These are phyloP conservation scores for Anethum foeniculum DNA, from an alignment of 140 eudicot species.

Conservation along the genomic window DNA sequence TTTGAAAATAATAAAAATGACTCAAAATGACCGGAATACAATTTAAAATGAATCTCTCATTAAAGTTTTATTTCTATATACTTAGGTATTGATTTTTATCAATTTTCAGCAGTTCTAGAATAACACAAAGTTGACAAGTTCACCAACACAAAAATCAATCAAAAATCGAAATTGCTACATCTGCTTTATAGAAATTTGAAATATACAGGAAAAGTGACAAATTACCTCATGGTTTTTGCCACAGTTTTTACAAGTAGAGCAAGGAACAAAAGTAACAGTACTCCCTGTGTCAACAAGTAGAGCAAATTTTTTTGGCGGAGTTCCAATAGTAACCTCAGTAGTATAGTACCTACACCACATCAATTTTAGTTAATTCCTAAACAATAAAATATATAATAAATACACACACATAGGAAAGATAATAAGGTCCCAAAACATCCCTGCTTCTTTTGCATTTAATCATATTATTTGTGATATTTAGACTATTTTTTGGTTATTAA, in stretches of 20 bases:
- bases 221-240: not conserved
- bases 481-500: not conserved
- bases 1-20: not conserved
- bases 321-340: not conserved
- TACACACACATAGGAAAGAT: not conserved
- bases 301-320: not conserved
- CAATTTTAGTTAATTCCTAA: not conserved
- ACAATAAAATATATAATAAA: not conserved
- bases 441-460: no score
- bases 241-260: not conserved
- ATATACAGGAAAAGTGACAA: not conserved
- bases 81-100: not conserved
- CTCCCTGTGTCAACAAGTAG: not conserved
- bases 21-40: not conserved
- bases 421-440: no score
- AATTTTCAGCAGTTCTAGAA: not conserved
- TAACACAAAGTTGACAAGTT: not conserved
- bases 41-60: not conserved
- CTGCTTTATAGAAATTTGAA: not conserved
- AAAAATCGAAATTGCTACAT: not conserved
- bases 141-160: not conserved
- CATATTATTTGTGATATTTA: no score
- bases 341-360: slow-evolving; percentile 7
- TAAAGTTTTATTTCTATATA: not conserved
- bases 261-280: not conserved